Percentiles rank a stretch among this genome's conserved stretches.
Conservation (phyloP, 768 basidiomycete genomes). For the Suillus paluster region DNA sequence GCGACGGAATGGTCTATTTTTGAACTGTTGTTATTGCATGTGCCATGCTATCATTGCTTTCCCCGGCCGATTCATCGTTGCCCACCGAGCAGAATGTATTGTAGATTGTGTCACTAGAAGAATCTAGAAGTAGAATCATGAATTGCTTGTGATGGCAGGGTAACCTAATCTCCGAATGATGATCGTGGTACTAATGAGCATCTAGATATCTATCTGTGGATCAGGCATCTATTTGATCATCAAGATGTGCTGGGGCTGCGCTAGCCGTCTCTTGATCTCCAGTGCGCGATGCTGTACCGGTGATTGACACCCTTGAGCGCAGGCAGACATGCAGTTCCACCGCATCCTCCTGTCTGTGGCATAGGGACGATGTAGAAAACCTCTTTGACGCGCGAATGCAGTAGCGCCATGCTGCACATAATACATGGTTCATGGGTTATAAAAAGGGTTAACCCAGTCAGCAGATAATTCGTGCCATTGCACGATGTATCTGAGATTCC, state of each 20-base stretch:
- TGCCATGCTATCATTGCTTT: slow-evolving; percentile 1
- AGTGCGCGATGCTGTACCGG: slow-evolving; percentile 73
- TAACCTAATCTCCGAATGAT: no score
- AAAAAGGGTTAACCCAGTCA: slow-evolving; percentile 85
- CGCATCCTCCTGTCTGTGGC: slow-evolving; percentile 85
- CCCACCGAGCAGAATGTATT: background rate
- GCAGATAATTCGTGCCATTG: slow-evolving; percentile 85
- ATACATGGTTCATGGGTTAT: slow-evolving; percentile 96
- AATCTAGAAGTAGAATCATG: background rate
- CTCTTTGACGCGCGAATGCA: slow-evolving; percentile 93
- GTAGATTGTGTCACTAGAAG: background rate
- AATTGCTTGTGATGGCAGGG: background rate
- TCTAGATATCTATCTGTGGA: background rate
- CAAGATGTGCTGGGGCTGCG: slow-evolving; percentile 17
- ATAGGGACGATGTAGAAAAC: slow-evolving; percentile 78
- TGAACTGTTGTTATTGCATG: background rate
- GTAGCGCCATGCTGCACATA: slow-evolving; percentile 96
- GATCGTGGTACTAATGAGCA: no score
- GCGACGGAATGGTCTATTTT: slow-evolving; percentile 9
- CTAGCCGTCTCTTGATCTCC: slow-evolving; percentile 45
- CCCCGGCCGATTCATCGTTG: background rate
- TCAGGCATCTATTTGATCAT: slow-evolving; percentile 35
- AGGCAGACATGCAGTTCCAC: slow-evolving; percentile 76
- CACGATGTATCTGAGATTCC: slow-evolving; percentile 23
- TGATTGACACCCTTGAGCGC: slow-evolving; percentile 89